A percentile compares a stretch with the other conserved stretches of the same genome.
Evolutionary conservation across 768 basidiomycete genomes (phyloP).

Genomic region (Boletellus emodensis): DNA sequence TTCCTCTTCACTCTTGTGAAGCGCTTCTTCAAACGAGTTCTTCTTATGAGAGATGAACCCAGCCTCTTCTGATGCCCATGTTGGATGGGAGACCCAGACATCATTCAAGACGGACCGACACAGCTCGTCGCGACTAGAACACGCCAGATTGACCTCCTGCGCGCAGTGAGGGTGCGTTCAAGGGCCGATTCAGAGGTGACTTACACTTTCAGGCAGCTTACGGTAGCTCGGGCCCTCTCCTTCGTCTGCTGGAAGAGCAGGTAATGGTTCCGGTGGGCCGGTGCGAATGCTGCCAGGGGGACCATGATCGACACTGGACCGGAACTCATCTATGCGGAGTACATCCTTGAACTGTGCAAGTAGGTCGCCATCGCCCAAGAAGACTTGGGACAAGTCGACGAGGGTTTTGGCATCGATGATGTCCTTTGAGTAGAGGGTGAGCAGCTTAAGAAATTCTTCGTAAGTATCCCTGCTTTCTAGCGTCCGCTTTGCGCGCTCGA

Average conservation of each 20-base stretch:
- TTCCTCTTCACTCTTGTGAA: slow-evolving; percentile 97
- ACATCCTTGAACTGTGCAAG: slow-evolving; percentile 82
- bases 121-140: slow-evolving; percentile 91
- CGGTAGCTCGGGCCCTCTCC: slow-evolving; percentile 94
- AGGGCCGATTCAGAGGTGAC: slow-evolving; percentile 30
- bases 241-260: slow-evolving; percentile 76
- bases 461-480: slow-evolving; percentile 73
- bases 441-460: slow-evolving; percentile 92
- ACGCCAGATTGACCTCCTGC: slow-evolving; percentile 85
- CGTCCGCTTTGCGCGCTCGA: slow-evolving; percentile 85
- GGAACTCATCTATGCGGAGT: slow-evolving; percentile 71
- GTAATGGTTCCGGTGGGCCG: slow-evolving; percentile 69
- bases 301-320: slow-evolving; percentile 58
- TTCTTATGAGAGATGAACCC: slow-evolving; percentile 96
- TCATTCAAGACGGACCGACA: slow-evolving; percentile 97
- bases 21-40: slow-evolving; percentile 91
- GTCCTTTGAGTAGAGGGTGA: slow-evolving; percentile 87
- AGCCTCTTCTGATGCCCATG: slow-evolving; percentile 95
- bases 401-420: slow-evolving; percentile 84
- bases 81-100: slow-evolving; percentile 97
- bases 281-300: slow-evolving; percentile 77
- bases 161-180: slow-evolving; percentile 1
- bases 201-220: slow-evolving; percentile 79
- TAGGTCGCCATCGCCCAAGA: slow-evolving; percentile 79
- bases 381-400: slow-evolving; percentile 73